Conservation (phyloP, 805 yeast species). For the Maudiozyma pseudohumilis region DNA sequence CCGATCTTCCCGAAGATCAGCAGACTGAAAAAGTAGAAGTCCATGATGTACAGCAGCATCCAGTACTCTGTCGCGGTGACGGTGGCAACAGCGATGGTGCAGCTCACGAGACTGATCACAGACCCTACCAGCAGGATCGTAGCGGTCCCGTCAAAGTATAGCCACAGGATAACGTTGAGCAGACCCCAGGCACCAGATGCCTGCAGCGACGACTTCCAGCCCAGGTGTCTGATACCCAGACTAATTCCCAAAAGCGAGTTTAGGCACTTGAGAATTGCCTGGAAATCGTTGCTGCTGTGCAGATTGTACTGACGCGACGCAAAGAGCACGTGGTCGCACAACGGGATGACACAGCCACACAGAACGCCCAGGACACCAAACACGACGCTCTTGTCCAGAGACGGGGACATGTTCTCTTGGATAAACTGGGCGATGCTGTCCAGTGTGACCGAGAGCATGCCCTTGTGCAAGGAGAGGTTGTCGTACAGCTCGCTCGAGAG, state of each 20-base stretch:
- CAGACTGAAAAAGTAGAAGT: constrained; percentile 57
- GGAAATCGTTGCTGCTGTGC: constrained; percentile 4
- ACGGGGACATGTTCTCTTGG: background rate
- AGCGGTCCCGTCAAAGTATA: constrained; percentile 48
- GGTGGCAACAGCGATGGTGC: constrained; percentile 7
- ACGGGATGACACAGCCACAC: constrained; percentile 46
- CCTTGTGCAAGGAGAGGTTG: constrained; percentile 41
- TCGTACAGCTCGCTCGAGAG: constrained; percentile 43
- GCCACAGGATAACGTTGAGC: constrained; percentile 57
- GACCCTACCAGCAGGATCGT: constrained; percentile 39
- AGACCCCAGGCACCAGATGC: constrained; percentile 53
- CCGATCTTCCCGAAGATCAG: constrained; percentile 62
- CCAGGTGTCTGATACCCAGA: constrained; percentile 54
- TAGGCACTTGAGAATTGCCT: constrained; percentile 37
- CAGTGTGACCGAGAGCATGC: constrained; percentile 30
- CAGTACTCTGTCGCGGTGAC: background rate
- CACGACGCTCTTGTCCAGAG: background rate
- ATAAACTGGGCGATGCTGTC: constrained; percentile 4
- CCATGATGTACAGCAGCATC: constrained; percentile 19
- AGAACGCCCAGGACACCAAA: constrained; percentile 40
- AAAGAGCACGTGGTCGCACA: constrained; percentile 22
- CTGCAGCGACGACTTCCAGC: constrained; percentile 56
- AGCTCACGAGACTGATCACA: constrained; percentile 21
- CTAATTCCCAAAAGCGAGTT: constrained; percentile 60
- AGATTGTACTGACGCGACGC: background rate